A percentile compares a stretch with the other conserved stretches of the same genome.
Evolutionary conservation across 2,329 filamentous ascomycete genomes (phyloP).

Genomic region (Colletotrichum liriopes): DNA sequence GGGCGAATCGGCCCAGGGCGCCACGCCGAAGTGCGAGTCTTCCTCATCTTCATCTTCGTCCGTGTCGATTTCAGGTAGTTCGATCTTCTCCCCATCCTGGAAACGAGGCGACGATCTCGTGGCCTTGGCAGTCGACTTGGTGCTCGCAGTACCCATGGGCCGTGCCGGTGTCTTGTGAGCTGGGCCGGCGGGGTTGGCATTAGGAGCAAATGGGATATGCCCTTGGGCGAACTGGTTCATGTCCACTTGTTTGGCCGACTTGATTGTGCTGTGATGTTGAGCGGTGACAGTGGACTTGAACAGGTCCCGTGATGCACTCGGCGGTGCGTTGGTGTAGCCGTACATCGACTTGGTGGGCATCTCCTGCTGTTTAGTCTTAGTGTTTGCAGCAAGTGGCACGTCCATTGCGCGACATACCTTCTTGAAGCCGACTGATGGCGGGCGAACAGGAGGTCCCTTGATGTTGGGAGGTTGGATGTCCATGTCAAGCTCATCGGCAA

Average conservation of each 20-base stretch:
- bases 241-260: constrained; percentile 80
- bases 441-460: constrained; percentile 88
- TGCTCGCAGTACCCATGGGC: constrained; percentile 59
- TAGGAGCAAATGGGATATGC: constrained; percentile 90
- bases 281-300: constrained; percentile 78
- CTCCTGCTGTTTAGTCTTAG: constrained; percentile 62
- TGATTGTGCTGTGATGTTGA: constrained; percentile 77
- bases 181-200: constrained; percentile 68
- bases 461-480: constrained; percentile 73
- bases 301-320: constrained; percentile 68
- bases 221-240: constrained; percentile 91
- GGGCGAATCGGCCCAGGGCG: constrained; percentile 91
- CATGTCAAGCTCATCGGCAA: constrained; percentile 74
- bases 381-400: background rate
- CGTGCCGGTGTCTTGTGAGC: constrained; percentile 81
- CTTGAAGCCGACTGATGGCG: constrained; percentile 75
- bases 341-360: constrained; percentile 73
- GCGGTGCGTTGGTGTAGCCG: constrained; percentile 74
- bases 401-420: constrained; percentile 70
- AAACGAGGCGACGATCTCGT: constrained; percentile 85
- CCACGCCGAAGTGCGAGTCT: constrained; percentile 71
- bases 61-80: constrained; percentile 94
- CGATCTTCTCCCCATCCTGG: constrained; percentile 90
- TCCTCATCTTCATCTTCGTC: constrained; percentile 82
- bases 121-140: constrained; percentile 73